Conservation (phyloP, 768 basidiomycete species). For the Auricularia auricula-judae region DNA sequence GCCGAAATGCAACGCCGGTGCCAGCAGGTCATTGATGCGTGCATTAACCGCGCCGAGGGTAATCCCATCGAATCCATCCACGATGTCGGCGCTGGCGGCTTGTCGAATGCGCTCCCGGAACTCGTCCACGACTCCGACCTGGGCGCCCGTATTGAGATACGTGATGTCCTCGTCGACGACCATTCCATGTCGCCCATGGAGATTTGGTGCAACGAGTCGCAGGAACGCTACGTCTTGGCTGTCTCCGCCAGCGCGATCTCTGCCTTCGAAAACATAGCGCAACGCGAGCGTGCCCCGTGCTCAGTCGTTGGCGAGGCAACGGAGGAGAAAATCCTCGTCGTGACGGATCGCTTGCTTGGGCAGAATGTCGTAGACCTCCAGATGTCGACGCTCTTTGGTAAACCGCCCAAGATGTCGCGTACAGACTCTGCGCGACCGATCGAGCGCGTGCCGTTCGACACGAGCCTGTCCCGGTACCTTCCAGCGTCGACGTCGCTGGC, state of each 20-base stretch:
- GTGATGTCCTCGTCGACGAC: slow-evolving; percentile 87
- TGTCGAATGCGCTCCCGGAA: slow-evolving; percentile 95
- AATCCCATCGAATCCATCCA: slow-evolving; percentile 94
- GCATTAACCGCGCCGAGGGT: slow-evolving; percentile 43
- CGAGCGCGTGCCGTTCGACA: slow-evolving; percentile 49
- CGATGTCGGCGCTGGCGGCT: slow-evolving; percentile 94
- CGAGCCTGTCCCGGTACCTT: slow-evolving; percentile 55
- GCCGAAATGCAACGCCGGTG: slow-evolving; percentile 96
- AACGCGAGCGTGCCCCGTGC: slow-evolving; percentile 87
- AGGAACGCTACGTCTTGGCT: slow-evolving; percentile 95
- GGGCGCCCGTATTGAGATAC: slow-evolving; percentile 86
- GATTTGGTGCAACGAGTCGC: slow-evolving; percentile 99
- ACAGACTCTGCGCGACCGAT: slow-evolving; percentile 43
- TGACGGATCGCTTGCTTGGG: slow-evolving; percentile 76
- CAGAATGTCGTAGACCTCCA: slow-evolving; percentile 75
- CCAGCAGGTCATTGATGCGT: slow-evolving; percentile 95
- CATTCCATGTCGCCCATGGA: slow-evolving; percentile 97
- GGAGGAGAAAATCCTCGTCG: slow-evolving; percentile 66
- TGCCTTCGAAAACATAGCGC: slow-evolving; percentile 65
- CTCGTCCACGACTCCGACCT: slow-evolving; percentile 92
- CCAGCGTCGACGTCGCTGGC: slow-evolving; percentile 29
- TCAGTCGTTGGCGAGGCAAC: slow-evolving; percentile 87
- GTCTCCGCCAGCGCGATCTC: slow-evolving; percentile 48
- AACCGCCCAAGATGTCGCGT: slow-evolving; percentile 85
- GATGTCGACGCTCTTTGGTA: slow-evolving; percentile 95